phyloP scores from a whole-genome alignment of 1,284 basidiomycete species.

The Anthracocystis walkeri region DNA sequence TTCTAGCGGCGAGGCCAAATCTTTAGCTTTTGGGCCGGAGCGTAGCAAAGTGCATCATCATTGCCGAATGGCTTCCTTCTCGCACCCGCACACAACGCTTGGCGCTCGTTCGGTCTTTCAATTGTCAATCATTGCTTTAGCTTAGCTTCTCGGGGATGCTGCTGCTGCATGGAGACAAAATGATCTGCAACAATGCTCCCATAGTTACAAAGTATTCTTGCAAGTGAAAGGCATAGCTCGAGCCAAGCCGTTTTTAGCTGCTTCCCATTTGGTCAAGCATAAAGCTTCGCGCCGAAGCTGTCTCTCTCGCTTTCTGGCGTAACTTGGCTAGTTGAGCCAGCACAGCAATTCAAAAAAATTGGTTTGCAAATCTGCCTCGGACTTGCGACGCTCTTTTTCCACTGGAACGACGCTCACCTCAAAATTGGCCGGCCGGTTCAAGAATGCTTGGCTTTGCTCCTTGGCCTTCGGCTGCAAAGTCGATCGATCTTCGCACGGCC shows the following conservation, averaged over 20 bases:
- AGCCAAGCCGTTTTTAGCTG: too few species aligned
- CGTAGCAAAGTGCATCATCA: background rate
- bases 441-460: slow-evolving; percentile 2
- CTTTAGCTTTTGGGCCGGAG: background rate
- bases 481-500: slow-evolving; percentile 1
- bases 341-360: background rate
- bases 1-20: slow-evolving; percentile 1
- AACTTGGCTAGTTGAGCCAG: too few species aligned
- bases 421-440: background rate
- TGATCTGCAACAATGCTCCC: too few species aligned
- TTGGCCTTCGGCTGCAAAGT: slow-evolving; percentile 5
- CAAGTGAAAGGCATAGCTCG: too few species aligned
- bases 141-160: too few species aligned
- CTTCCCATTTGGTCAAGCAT: too few species aligned
- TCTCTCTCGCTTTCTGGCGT: too few species aligned
- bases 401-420: background rate
- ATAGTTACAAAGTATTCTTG: too few species aligned
- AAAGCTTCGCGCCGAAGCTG: too few species aligned
- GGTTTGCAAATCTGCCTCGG: background rate
- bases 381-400: background rate
- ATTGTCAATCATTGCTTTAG: too few species aligned
- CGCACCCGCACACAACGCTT: background rate
- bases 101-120: too few species aligned
- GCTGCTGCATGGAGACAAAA: too few species aligned
- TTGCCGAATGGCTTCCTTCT: slow-evolving; percentile 8